Conservation (phyloP, 371 early-diverging fungal species). For the Rhizopus stolonifer region DNA sequence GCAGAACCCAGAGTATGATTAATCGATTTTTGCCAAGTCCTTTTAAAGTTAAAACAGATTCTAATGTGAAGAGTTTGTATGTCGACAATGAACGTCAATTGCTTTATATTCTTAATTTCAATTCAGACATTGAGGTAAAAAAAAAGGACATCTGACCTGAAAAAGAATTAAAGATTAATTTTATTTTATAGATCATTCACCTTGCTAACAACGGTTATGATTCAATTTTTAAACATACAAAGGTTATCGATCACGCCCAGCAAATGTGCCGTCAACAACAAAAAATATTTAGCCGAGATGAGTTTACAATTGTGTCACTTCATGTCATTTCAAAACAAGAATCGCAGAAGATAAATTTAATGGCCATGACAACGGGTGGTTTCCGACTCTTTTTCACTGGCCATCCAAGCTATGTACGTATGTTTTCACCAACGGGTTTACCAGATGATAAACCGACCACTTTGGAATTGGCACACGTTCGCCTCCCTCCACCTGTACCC, state of each 20-base stretch:
- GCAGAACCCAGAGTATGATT: slow-evolving; percentile 49
- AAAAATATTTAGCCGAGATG: slow-evolving; percentile 29
- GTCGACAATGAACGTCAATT: slow-evolving; percentile 72
- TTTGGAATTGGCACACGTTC: slow-evolving; percentile 70
- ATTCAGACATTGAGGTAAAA: slow-evolving; percentile 69
- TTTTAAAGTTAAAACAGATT: slow-evolving; percentile 23
- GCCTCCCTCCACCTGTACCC: slow-evolving; percentile 54
- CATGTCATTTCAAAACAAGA: slow-evolving; percentile 65
- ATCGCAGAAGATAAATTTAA: slow-evolving; percentile 60
- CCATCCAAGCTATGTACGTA: slow-evolving; percentile 23
- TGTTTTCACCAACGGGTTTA: not conserved
- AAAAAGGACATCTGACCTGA: not conserved
- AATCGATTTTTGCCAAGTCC: slow-evolving; percentile 63
- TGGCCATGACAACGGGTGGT: slow-evolving; percentile 72
- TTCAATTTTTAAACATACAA: slow-evolving; percentile 33
- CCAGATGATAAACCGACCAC: slow-evolving; percentile 35
- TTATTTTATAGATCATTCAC: slow-evolving; percentile 25
- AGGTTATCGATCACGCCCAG: slow-evolving; percentile 49
- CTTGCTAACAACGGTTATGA: slow-evolving; percentile 34
- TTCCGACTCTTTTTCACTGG: slow-evolving; percentile 76
- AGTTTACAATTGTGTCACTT: slow-evolving; percentile 61
- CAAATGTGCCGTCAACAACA: slow-evolving; percentile 49
- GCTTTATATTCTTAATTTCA: slow-evolving; percentile 67
- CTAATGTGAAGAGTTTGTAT: slow-evolving; percentile 11
- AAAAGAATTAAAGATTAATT: not conserved